phyloP scores from a whole-genome alignment of 352 stramenopile genomes.

The Phytophthora sp. region DNA sequence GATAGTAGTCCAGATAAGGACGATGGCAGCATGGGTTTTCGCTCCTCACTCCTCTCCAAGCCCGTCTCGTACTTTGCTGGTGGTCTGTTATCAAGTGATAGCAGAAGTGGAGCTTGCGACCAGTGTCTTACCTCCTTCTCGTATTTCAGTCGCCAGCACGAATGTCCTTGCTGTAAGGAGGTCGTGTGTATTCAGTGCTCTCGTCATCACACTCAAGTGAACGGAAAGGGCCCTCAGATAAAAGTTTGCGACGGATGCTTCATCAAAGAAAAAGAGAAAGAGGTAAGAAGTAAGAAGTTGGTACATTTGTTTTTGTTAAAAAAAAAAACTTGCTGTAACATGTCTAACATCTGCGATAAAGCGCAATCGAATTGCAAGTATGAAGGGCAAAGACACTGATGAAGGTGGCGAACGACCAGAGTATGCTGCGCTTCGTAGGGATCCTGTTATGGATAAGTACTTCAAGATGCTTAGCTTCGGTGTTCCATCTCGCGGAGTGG shows the following conservation, averaged over 20 bases:
- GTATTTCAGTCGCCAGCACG: constrained; percentile 73
- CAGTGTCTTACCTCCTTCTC: constrained; percentile 72
- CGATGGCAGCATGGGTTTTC: constrained; percentile 53
- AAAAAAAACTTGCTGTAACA: not conserved
- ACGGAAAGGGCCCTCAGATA: constrained; percentile 45
- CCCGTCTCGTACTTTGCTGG: constrained; percentile 74
- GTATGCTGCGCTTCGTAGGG: constrained; percentile 57
- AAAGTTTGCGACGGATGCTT: constrained; percentile 83
- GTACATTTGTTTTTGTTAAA: constrained; percentile 2
- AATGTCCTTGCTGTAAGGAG: constrained; percentile 56
- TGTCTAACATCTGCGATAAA: constrained; percentile 29
- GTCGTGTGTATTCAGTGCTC: constrained; percentile 68
- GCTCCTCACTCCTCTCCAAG: constrained; percentile 60
- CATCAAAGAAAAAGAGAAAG: constrained; percentile 68
- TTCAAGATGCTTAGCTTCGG: constrained; percentile 88
- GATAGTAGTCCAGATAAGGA: constrained; percentile 27
- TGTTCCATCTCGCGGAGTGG: constrained; percentile 66
- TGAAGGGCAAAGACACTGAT: constrained; percentile 11
- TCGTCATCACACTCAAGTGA: constrained; percentile 54
- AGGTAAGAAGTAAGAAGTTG: constrained; percentile 40
- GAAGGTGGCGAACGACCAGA: constrained; percentile 47
- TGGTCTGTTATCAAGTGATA: constrained; percentile 56
- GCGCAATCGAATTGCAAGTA: constrained; percentile 43
- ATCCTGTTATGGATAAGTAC: constrained; percentile 83
- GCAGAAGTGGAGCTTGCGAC: constrained; percentile 40